phyloP scores from a whole-genome alignment of 2,329 filamentous ascomycete genomes.

The Aspergillus latus region DNA sequence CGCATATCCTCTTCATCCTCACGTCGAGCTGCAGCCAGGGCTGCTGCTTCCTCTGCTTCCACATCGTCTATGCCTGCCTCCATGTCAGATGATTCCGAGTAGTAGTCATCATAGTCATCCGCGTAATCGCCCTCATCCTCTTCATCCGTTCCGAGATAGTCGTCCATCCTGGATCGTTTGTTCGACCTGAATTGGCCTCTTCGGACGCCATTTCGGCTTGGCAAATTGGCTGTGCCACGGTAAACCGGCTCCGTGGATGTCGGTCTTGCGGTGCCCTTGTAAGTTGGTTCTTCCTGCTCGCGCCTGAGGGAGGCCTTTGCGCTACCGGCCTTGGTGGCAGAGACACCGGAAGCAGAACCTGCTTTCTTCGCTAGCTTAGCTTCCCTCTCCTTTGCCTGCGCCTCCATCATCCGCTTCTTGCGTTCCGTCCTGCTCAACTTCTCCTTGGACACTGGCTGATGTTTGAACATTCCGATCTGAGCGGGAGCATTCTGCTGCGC shows the following conservation, averaged over 20 bases:
- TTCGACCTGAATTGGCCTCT: constrained; percentile 25
- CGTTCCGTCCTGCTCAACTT: constrained; percentile 57
- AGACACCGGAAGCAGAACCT: constrained; percentile 20
- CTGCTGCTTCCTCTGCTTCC: constrained; percentile 46
- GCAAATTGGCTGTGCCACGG: constrained; percentile 44
- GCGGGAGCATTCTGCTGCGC: constrained; percentile 49
- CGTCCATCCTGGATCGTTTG: constrained; percentile 36
- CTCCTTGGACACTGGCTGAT: constrained; percentile 55
- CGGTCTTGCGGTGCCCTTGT: constrained; percentile 42
- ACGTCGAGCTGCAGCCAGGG: constrained; percentile 41
- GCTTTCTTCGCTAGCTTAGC: constrained; percentile 32
- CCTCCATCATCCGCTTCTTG: constrained; percentile 44
- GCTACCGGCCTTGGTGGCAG: constrained; percentile 22
- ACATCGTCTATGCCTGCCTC: constrained; percentile 50
- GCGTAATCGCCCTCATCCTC: constrained; percentile 48
- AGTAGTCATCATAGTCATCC: constrained; percentile 43
- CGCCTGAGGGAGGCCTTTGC: constrained; percentile 31
- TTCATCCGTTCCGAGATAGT: constrained; percentile 50
- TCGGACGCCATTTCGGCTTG: constrained; percentile 31
- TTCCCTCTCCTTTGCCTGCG: constrained; percentile 43
- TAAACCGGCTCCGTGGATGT: constrained; percentile 34
- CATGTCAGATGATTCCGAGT: constrained; percentile 53
- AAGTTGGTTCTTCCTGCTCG: constrained; percentile 33
- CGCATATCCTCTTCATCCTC: constrained; percentile 50
- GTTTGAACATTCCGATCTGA: constrained; percentile 55